Conservation (phyloP, 306 rosid species). For the Lithocarpus polystachyus region DNA sequence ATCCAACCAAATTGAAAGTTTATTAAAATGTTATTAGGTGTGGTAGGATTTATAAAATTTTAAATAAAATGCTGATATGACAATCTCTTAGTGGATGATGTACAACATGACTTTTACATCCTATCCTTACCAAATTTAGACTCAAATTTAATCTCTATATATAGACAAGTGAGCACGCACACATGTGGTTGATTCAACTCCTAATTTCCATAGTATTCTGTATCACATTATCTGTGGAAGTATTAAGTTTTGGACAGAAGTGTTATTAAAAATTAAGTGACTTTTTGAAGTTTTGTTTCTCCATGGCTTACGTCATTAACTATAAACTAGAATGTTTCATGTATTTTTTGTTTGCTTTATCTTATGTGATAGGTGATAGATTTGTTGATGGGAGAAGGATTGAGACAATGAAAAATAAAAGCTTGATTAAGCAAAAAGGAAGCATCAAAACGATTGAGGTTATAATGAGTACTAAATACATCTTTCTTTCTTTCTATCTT, state of each 20-base stretch:
- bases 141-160: too few species aligned
- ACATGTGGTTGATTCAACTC: too few species aligned
- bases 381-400: not conserved
- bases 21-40: too few species aligned
- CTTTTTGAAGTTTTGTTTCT: not conserved
- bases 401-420: not conserved
- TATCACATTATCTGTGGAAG: not conserved
- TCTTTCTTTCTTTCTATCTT: not conserved
- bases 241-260: not conserved
- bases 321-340: not conserved
- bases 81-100: too few species aligned
- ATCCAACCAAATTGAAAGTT: too few species aligned
- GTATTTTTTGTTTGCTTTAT: not conserved
- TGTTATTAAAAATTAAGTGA: not conserved
- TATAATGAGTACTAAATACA: not conserved
- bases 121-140: too few species aligned
- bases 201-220: too few species aligned
- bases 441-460: not conserved
- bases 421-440: not conserved
- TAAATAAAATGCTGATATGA: too few species aligned
- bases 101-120: too few species aligned
- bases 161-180: too few species aligned
- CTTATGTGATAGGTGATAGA: not conserved
- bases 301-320: not conserved
- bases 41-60: too few species aligned